Conservation (phyloP, 2,329 filamentous ascomycete genomes). For the Exophiala sideris region DNA sequence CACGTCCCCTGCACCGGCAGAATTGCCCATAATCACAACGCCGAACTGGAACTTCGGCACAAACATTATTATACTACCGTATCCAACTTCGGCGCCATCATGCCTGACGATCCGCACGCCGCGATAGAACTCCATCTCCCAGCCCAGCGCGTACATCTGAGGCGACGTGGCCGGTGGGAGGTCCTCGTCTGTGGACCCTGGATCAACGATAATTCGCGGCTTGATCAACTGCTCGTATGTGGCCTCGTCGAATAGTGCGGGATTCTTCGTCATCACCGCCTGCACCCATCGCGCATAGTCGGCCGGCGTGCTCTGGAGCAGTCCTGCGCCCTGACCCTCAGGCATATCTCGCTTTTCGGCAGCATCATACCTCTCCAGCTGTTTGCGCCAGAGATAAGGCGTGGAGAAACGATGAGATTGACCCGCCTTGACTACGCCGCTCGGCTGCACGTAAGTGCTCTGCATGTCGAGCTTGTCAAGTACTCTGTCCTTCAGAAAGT, state of each 20-base stretch:
- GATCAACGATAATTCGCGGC: conserved; percentile 14
- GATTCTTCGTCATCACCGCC: conserved; percentile 31
- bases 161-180: conserved; percentile 28
- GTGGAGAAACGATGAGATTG: conserved; percentile 37
- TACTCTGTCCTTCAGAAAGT: conserved; percentile 42
- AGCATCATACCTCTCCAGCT: conserved; percentile 27
- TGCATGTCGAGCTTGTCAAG: conserved; percentile 50
- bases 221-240: too few species aligned
- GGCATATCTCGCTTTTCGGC: conserved; percentile 31
- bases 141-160: conserved; percentile 29
- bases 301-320: conserved; percentile 36
- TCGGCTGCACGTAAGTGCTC: conserved; percentile 32
- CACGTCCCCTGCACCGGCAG: not conserved
- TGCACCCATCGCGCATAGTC: conserved; percentile 34
- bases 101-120: conserved; percentile 32
- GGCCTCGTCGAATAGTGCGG: conserved; percentile 26
- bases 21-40: not conserved
- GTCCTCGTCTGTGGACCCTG: conserved; percentile 26
- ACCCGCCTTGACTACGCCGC: conserved; percentile 29
- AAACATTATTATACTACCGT: conserved; percentile 30
- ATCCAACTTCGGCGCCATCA: conserved; percentile 32
- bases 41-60: conserved; percentile 30
- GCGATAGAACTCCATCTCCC: conserved; percentile 32
- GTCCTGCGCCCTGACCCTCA: conserved; percentile 43
- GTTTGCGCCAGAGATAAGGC: conserved; percentile 43